Evolutionary conservation across 2,329 filamentous ascomycete genomes (phyloP).

Genomic region (Teratosphaeria zuluensis): DNA sequence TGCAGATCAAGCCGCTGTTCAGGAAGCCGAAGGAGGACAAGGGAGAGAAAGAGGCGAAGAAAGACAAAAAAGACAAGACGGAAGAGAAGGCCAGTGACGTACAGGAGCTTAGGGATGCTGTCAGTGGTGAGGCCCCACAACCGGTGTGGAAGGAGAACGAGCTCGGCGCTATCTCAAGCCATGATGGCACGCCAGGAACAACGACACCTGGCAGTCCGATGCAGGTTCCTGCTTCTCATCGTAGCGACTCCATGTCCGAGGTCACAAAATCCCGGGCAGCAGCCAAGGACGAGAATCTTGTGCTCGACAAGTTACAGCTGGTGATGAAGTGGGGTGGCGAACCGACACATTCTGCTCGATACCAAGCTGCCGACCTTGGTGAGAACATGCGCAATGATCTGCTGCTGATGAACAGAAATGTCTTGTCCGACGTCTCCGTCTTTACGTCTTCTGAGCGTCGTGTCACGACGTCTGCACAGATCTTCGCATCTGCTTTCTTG

Average conservation of each 20-base stretch:
- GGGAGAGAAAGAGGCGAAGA: slow-evolving; percentile 38
- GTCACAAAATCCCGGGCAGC: slow-evolving; percentile 90
- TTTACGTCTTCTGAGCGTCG: slow-evolving; percentile 93
- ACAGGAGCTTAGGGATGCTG: slow-evolving; percentile 3
- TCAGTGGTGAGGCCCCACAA: slow-evolving; percentile 2
- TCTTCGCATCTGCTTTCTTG: slow-evolving; percentile 84
- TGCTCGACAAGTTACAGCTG: slow-evolving; percentile 90
- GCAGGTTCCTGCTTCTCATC: slow-evolving; percentile 42
- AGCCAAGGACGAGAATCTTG: slow-evolving; percentile 82
- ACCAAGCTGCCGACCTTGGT: slow-evolving; percentile 90
- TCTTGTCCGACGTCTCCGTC: slow-evolving; percentile 83
- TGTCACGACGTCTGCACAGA: slow-evolving; percentile 91
- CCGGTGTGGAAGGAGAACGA: slow-evolving; percentile 5
- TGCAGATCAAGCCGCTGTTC: slow-evolving; percentile 99
- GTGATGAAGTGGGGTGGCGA: slow-evolving; percentile 99
- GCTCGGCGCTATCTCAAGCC: slow-evolving; percentile 10
- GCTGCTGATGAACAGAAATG: slow-evolving; percentile 81
- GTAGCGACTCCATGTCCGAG: slow-evolving; percentile 78
- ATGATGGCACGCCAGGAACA: slow-evolving; percentile 12
- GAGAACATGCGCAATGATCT: slow-evolving; percentile 94
- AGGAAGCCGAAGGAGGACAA: slow-evolving; percentile 56
- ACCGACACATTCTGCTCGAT: slow-evolving; percentile 91
- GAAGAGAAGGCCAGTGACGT: slow-evolving; percentile 1
- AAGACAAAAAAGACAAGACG: slow-evolving; percentile 40
- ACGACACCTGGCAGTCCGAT: slow-evolving; percentile 18